phyloP scores from a whole-genome alignment of 2,329 filamentous ascomycete species.

The Huntiella savannae region DNA sequence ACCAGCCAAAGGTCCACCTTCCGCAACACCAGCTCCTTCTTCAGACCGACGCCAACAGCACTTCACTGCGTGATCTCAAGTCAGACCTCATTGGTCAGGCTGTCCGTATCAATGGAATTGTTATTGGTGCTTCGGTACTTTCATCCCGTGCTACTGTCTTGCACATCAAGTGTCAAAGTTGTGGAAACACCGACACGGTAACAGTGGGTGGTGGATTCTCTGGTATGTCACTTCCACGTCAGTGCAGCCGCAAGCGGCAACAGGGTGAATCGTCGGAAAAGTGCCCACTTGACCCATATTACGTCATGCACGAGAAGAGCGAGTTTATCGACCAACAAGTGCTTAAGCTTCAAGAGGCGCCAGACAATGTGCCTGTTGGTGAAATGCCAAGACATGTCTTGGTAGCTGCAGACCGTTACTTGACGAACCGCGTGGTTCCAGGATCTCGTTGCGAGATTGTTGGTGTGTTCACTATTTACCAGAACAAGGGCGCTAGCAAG shows the following conservation, averaged over 20 bases:
- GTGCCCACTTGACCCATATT: conserved; percentile 89
- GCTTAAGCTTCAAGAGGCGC: conserved; percentile 91
- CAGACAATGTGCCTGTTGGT: conserved; percentile 91
- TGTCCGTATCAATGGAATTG: conserved; percentile 91
- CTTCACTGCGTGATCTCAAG: conserved; percentile 84
- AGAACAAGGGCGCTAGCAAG: conserved; percentile 63
- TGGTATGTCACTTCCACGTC: conserved; percentile 65
- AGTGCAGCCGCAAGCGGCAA: conserved; percentile 45
- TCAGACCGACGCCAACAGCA: conserved; percentile 76
- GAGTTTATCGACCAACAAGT: conserved; percentile 96
- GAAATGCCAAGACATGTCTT: conserved; percentile 88
- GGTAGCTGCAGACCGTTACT: conserved; percentile 86
- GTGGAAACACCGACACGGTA: conserved; percentile 51
- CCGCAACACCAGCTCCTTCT: conserved; percentile 89
- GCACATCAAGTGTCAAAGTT: conserved; percentile 75
- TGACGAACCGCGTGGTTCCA: conserved; percentile 88
- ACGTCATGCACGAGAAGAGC: conserved; percentile 84
- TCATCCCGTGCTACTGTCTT: conserved; percentile 86
- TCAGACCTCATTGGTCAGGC: conserved; percentile 83
- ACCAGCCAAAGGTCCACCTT: conserved; percentile 45
- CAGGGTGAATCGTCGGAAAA: conserved; percentile 50
- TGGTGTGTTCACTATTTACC: conserved; percentile 96
- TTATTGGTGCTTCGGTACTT: conserved; percentile 91
- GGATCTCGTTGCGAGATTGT: conserved; percentile 88
- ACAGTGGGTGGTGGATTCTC: conserved; percentile 70